Conservation (phyloP, 371 early-diverging fungal species). For the Mucor lusitanicus region DNA sequence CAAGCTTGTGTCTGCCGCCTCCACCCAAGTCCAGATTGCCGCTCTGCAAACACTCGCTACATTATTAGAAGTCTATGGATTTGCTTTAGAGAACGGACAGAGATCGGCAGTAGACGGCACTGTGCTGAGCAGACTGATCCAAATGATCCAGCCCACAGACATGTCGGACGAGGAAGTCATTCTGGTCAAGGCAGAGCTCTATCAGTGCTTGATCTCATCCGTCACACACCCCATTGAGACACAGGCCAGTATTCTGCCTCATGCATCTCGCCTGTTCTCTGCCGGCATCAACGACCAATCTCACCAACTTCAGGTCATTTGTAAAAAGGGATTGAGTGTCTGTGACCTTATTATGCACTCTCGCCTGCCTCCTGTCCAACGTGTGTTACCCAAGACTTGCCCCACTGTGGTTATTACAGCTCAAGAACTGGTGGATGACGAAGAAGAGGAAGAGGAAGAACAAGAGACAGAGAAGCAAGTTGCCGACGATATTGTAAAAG, state of each 20-base stretch:
- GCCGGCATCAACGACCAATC: constrained; percentile 44
- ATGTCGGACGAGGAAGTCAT: constrained; percentile 17
- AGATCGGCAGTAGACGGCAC: constrained; percentile 32
- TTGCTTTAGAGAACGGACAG: constrained; percentile 30
- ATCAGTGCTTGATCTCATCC: constrained; percentile 40
- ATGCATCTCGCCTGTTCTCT: constrained; percentile 41
- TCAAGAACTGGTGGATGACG: constrained; percentile 17
- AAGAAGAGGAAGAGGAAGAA: neutral
- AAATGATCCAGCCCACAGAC: constrained; percentile 19
- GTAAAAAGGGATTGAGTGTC: constrained; percentile 48
- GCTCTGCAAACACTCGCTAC: constrained; percentile 24
- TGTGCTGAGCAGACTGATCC: constrained; percentile 34
- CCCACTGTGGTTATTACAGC: constrained; percentile 19
- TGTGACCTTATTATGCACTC: constrained; percentile 64
- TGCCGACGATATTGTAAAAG: constrained; percentile 5
- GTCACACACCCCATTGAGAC: constrained; percentile 41
- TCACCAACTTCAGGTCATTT: constrained; percentile 43
- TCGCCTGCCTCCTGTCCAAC: constrained; percentile 63
- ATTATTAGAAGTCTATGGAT: constrained; percentile 30
- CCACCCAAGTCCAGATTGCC: constrained; percentile 35
- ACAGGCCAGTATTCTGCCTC: constrained; percentile 45
- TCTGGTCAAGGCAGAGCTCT: constrained; percentile 35
- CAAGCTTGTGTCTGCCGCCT: constrained; percentile 14
- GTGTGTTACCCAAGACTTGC: constrained; percentile 30
- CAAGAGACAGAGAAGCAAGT: neutral